Conservation (phyloP, 805 yeast genomes). For the Ogataea polymorpha region DNA sequence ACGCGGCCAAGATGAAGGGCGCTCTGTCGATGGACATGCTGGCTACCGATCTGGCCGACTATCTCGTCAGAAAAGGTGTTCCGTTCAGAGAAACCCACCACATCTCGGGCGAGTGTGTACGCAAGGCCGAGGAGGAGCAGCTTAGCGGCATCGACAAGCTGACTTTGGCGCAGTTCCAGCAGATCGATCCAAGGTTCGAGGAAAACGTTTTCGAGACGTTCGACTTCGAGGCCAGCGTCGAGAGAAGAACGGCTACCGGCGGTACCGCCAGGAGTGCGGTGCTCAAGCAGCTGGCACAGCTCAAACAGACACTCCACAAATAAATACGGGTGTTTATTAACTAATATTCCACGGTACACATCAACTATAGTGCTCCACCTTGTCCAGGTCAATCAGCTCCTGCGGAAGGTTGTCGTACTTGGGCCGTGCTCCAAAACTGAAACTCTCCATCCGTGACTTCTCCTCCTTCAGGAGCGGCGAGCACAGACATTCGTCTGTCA, state of each 20-base stretch:
- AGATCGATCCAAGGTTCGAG: constrained; percentile 76
- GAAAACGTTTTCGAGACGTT: constrained; percentile 83
- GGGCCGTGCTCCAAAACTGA: constrained; percentile 11
- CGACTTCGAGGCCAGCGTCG: constrained; percentile 90
- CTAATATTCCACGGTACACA: too few relatives aligned
- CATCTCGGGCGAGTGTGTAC: constrained; percentile 96
- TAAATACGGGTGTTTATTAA: neutral
- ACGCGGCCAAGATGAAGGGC: constrained; percentile 71
- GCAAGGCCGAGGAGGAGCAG: constrained; percentile 75
- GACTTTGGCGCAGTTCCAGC: constrained; percentile 69
- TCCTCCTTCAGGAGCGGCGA: constrained; percentile 7
- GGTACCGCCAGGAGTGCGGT: constrained; percentile 95
- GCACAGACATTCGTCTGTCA: constrained; percentile 7
- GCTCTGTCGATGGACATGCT: constrained; percentile 98
- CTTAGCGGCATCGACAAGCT: constrained; percentile 85
- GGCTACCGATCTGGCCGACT: constrained; percentile 98
- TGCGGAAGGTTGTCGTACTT: constrained; percentile 6
- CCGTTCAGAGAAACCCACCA: constrained; percentile 99
- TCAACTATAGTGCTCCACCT: constrained; percentile 9
- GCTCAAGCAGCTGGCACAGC: constrained; percentile 56
- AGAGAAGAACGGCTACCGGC: constrained; percentile 94
- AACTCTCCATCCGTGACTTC: constrained; percentile 11
- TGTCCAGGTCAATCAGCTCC: constrained; percentile 21
- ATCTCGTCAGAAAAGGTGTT: constrained; percentile 94
- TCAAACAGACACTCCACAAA: constrained; percentile 22